A percentile compares a stretch with the other conserved stretches of the same genome.
Evolutionary conservation across 164 flowering plant species (phyloP).

Genomic region (Nymphaea thermarum): DNA sequence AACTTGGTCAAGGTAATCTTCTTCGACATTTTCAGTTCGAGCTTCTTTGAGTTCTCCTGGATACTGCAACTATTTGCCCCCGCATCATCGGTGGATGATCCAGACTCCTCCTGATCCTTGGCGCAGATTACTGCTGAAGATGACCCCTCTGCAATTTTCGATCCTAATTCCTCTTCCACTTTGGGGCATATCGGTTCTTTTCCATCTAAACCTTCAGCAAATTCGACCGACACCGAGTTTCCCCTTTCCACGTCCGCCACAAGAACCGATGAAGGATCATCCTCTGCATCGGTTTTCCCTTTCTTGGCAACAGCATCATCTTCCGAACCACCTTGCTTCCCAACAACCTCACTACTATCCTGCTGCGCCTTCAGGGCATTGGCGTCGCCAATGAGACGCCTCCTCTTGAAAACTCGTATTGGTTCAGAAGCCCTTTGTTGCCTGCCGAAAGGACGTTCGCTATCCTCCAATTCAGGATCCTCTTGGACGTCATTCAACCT

Average conservation of each 20-base stretch:
- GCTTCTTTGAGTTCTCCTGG: constrained; percentile 9
- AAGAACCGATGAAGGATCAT: background rate
- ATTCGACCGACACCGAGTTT: background rate
- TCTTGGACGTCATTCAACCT: background rate
- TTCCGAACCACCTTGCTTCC: background rate
- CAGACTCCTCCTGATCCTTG: constrained; percentile 1
- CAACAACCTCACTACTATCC: background rate
- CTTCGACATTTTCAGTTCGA: constrained; percentile 22
- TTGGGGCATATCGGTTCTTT: background rate
- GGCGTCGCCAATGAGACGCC: background rate
- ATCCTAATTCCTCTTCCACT: background rate
- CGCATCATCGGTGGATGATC: constrained; percentile 1
- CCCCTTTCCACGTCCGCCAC: background rate
- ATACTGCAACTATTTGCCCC: constrained; percentile 4
- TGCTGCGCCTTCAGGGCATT: background rate
- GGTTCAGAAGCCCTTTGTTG: background rate
- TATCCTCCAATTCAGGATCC: background rate
- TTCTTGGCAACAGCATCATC: background rate
- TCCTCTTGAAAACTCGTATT: background rate
- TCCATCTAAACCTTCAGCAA: background rate
- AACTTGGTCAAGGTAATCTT: constrained; percentile 22
- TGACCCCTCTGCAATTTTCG: background rate
- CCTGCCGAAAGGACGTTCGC: background rate
- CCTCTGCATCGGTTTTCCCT: background rate
- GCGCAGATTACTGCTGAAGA: background rate